Percentiles rank a stretch among this genome's conserved stretches.
These are phyloP conservation scores for Lachnellula arida DNA, from an alignment of 2,329 filamentous ascomycete genomes.

Conservation along the genomic window DNA sequence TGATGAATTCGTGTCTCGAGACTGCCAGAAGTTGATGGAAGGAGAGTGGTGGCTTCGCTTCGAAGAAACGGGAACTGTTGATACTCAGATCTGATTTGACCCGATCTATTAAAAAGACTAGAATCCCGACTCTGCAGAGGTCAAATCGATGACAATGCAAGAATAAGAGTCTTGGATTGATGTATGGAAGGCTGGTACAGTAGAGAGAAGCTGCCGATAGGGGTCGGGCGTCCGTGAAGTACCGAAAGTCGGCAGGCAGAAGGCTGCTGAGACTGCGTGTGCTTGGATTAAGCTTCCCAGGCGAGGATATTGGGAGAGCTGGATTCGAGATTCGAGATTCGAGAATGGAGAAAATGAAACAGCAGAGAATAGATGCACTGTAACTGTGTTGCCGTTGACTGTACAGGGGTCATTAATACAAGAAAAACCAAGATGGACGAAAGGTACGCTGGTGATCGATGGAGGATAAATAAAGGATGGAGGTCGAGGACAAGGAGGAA, in stretches of 20 bases:
- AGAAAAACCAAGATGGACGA: neutral
- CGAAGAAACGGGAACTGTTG: neutral
- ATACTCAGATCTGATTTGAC: conserved; percentile 6
- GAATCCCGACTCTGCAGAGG: conserved; percentile 11
- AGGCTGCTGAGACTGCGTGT: conserved; percentile 10
- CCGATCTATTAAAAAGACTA: conserved; percentile 22
- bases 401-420: conserved; percentile 26
- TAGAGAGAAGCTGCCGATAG: conserved; percentile 21
- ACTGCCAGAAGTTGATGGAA: neutral
- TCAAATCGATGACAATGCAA: conserved; percentile 22
- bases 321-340: neutral
- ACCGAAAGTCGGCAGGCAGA: conserved; percentile 9
- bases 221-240: conserved; percentile 29
- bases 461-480: neutral
- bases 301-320: conserved; percentile 6
- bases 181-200: conserved; percentile 19
- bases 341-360: neutral
- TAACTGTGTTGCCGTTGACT: conserved; percentile 9
- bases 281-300: conserved; percentile 23
- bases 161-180: conserved; percentile 12
- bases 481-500: conserved; percentile 1
- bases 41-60: neutral
- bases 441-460: neutral
- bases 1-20: neutral
- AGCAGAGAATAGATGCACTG: neutral